These are phyloP conservation scores for Zasmidium citrigriseum DNA, from an alignment of 2,329 filamentous ascomycete genomes.

Conservation along the genomic window DNA sequence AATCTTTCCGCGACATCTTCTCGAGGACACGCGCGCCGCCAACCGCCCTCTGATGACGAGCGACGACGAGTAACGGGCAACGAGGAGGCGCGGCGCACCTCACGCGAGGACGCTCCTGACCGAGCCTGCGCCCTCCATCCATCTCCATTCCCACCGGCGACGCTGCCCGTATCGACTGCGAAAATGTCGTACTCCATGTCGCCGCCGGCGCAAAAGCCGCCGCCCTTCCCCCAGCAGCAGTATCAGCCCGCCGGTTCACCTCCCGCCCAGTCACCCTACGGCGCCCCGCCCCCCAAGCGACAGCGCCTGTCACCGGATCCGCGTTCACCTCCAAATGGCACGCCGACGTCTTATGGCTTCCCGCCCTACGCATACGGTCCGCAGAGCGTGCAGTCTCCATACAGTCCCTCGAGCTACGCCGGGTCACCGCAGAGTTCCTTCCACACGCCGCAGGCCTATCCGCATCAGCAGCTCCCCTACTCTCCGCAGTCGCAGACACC, in stretches of 20 bases:
- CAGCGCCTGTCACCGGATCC: constrained; percentile 70
- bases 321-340: constrained; percentile 61
- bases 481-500: constrained; percentile 11
- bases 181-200: constrained; percentile 35
- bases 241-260: constrained; percentile 54
- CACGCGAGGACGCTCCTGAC: neutral
- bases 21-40: neutral
- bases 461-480: constrained; percentile 17
- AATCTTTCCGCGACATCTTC: neutral
- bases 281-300: constrained; percentile 71
- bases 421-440: constrained; percentile 32
- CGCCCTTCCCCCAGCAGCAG: constrained; percentile 31
- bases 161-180: constrained; percentile 2
- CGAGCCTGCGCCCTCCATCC: neutral
- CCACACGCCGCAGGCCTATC: constrained; percentile 35
- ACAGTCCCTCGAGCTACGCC: constrained; percentile 28
- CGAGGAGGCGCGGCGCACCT: neutral
- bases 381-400: constrained; percentile 31
- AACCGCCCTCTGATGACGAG: neutral
- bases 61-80: neutral
- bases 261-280: constrained; percentile 32
- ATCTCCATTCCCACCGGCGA: constrained; percentile 6
- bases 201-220: constrained; percentile 30
- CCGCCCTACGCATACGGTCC: constrained; percentile 42
- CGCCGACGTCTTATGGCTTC: constrained; percentile 44